Percentiles rank a stretch among this genome's conserved stretches.
Conservation (phyloP, 1,139 yeast species). For the Meyerozyma smithsonii region DNA sequence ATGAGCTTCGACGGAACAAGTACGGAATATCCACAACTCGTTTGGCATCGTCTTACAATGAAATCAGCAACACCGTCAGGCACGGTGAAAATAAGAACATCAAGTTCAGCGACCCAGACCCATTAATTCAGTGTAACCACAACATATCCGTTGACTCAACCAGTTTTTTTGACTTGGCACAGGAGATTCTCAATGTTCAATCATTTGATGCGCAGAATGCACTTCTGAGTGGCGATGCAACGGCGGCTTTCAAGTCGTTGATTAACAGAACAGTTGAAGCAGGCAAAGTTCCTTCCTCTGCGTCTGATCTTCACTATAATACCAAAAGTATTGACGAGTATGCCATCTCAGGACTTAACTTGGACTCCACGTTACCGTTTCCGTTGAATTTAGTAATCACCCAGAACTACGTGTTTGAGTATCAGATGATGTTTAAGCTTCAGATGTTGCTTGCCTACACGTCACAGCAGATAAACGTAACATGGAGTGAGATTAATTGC, state of each 20-base stretch:
- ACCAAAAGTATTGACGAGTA: conserved; percentile 39
- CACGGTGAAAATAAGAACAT: conserved; percentile 6
- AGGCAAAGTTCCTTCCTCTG: conserved; percentile 7
- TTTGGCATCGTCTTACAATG: conserved; percentile 22
- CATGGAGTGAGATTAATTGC: conserved; percentile 72
- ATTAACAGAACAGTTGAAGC: conserved; percentile 36
- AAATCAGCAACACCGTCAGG: conserved; percentile 6
- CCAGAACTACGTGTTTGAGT: conserved; percentile 68
- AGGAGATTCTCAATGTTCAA: conserved; percentile 58
- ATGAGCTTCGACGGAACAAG: conserved; percentile 32
- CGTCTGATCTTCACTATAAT: background rate
- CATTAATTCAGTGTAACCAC: conserved; percentile 16
- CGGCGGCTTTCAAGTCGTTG: conserved; percentile 29
- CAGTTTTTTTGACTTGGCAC: conserved; percentile 54
- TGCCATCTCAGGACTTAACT: conserved; percentile 43
- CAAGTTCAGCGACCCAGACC: conserved; percentile 6
- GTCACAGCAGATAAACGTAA: conserved; percentile 52
- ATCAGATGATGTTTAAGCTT: conserved; percentile 76
- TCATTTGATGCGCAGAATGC: conserved; percentile 60
- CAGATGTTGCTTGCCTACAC: conserved; percentile 59
- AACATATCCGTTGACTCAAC: conserved; percentile 29
- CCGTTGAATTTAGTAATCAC: conserved; percentile 77
- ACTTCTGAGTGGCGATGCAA: conserved; percentile 33
- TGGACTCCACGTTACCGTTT: conserved; percentile 73
- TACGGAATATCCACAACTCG: conserved; percentile 28